A percentile compares a stretch with the other conserved stretches of the same genome.
These are phyloP conservation scores for Lactifluus piperatus DNA, from an alignment of 768 basidiomycete species.

Conservation along the genomic window DNA sequence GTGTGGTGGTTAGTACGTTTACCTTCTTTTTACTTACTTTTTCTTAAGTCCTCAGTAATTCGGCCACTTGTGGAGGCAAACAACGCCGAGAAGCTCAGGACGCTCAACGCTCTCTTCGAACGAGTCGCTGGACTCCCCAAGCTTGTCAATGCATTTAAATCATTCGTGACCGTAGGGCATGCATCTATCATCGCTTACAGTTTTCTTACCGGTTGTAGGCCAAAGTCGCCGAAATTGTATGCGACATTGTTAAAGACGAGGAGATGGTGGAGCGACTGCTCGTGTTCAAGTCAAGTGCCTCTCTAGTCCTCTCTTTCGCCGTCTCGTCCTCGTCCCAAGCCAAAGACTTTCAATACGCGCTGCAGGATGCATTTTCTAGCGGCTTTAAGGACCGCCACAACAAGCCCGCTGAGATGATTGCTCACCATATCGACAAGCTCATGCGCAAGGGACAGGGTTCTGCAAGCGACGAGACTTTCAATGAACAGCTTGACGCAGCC, in stretches of 20 bases:
- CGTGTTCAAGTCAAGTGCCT: constrained; percentile 52
- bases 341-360: constrained; percentile 54
- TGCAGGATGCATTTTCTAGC: constrained; percentile 58
- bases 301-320: constrained; percentile 39
- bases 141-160: constrained; percentile 54
- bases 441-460: constrained; percentile 83
- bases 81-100: constrained; percentile 35
- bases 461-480: constrained; percentile 53
- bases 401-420: constrained; percentile 90
- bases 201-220: constrained; percentile 29
- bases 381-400: constrained; percentile 71
- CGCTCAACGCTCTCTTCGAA: constrained; percentile 54
- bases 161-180: constrained; percentile 44
- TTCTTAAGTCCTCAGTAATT: constrained; percentile 35
- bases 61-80: constrained; percentile 41
- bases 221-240: constrained; percentile 56
- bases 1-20: constrained; percentile 27
- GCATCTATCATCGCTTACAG: background rate
- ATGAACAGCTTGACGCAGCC: constrained; percentile 51
- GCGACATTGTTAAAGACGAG: constrained; percentile 53
- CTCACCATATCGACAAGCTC: constrained; percentile 78
- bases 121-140: constrained; percentile 46
- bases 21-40: background rate
- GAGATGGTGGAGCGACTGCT: constrained; percentile 71
- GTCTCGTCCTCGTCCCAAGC: constrained; percentile 36